Base-by-base conservation (phyloP, 1,139 yeast genomes). In the Dujonia santamariae region DNA sequence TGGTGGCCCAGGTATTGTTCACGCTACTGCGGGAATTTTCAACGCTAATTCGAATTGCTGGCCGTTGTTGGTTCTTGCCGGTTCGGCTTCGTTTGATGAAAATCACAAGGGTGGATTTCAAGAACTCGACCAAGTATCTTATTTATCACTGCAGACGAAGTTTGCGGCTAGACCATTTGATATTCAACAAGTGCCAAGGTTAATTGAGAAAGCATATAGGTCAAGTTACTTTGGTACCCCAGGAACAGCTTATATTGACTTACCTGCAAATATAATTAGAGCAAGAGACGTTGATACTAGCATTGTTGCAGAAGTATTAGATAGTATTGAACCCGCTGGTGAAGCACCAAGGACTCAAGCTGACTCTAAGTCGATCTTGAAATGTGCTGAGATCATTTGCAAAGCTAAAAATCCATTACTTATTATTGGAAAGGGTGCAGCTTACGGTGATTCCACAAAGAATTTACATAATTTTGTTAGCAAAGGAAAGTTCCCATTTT, bases 1-100 rank as follows among this genome's bases (percentile, higher is more conserved):
- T 2, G 86, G 86, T 15, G 86, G 86, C 0, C 85, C 86, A 0
- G 86, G 86, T 4, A 62, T 80, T 2, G 62, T 80, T 7, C 85
- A 80, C 44, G 80, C 84, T 0, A 45, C 76, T 32, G 73, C 86
- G 0, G 86, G 86, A 7, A 66, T 77, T 2, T 78, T 75, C 46
- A 80, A 80, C 47, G 72, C 85, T 7, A 61, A 60, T 28, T 59
- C 70, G 35, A 80, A 80, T 50, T 63, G 72, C 36, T 77, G 81
- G 69, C 86, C 86, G 3, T 50, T 80, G 36, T 41, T 80, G 37
- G 71, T 80, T 13, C 56, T 80, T 19, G 83, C 85, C 1, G 86
- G 86, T 1, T 74, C 80, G 3, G 53, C 71, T 7, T 72, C 75
- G 32, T 55, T 71, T 9, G 60, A 56, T 34, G 75, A 72, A 36